Evolutionary conservation across 2,329 filamentous ascomycete genomes (phyloP), one percentile per base, ranked within the genome.

Genomic region (Paraconiothyrium brasiliense): DNA sequence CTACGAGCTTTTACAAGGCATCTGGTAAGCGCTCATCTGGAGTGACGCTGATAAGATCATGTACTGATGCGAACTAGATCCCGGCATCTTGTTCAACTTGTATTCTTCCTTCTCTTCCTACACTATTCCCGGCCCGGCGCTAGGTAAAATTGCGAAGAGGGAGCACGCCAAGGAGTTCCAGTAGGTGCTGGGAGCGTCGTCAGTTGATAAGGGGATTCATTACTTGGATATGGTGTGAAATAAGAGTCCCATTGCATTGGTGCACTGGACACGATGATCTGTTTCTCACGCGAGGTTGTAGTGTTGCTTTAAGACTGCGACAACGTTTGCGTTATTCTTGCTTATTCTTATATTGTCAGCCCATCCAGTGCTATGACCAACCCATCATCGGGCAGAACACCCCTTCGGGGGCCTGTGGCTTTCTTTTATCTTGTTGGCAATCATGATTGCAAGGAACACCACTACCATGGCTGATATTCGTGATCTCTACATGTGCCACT

Each of bases 11-110:
- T 10, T 84, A 84, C 68, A 77, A 71, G 47, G 61, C 69, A 27
- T 73, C 67, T 27, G 39, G 16, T 56, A 14, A 47, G 57, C 46
- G 7, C 1, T 9, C 24, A 11, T 13, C 4, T 1, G 16, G n/a
- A 14, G 34, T 7, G 37, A 9, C 1, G n/a, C 41, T 30, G 24
- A 16, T 49, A 14, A 49, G 48, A 48, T 51, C 50, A 14, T 27
- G 16, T 11, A 3, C 39, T 56, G 4, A 41, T 20, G 11, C 22
- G 3, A 37, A n/a, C 48, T 59, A 48, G 81, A 83, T 34, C 65
- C 80, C 8, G 84, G 84, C 30, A 81, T 84, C 65, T 52, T 73
- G 54, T 78, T 79, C 67, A 76, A 76, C 61, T 64, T 79, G 39
- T 79, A 74, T 62, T 63, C 58, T 27, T 65, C 63, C 34, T 73